Evolutionary conservation across 2,329 filamentous ascomycete genomes (phyloP).

Genomic region (Atkinsonella hypoxylon): DNA sequence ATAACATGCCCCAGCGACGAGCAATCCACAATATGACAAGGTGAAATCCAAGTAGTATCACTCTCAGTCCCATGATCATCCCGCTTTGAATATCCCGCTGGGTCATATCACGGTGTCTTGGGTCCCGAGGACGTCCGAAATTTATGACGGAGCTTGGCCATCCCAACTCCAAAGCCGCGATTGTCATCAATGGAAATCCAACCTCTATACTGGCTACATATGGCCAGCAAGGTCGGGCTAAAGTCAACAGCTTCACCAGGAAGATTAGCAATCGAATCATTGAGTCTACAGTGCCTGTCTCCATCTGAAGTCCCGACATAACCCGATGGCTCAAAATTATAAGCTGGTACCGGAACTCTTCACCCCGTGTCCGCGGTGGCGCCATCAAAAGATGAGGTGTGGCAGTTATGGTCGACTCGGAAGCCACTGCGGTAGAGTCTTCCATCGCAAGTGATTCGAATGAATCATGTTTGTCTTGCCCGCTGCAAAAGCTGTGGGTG

Average conservation of each 20-base stretch:
- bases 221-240: constrained; percentile 60
- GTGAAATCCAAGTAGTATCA: constrained; percentile 22
- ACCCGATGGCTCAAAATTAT: constrained; percentile 23
- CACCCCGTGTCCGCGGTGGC: constrained; percentile 28
- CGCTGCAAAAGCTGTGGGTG: not conserved
- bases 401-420: not conserved
- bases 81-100: not conserved
- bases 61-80: constrained; percentile 17
- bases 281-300: constrained; percentile 21
- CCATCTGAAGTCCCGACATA: constrained; percentile 13
- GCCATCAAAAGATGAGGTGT: constrained; percentile 31
- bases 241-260: constrained; percentile 51
- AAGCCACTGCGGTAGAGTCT: not conserved
- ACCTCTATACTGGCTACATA: constrained; percentile 53
- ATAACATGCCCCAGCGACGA: constrained; percentile 21
- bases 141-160: constrained; percentile 17
- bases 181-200: constrained; percentile 51
- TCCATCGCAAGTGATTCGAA: not conserved
- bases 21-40: constrained; percentile 23
- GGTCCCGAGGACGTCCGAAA: not conserved
- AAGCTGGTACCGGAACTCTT: constrained; percentile 21
- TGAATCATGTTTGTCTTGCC: not conserved
- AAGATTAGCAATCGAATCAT: constrained; percentile 49
- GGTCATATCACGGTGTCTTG: not conserved
- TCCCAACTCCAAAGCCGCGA: constrained; percentile 57